Evolutionary conservation across 495 filamentous ascomycete species (phyloP), one percentile per base, ranked within the genome.

Genomic region (Tricharina praecox): DNA sequence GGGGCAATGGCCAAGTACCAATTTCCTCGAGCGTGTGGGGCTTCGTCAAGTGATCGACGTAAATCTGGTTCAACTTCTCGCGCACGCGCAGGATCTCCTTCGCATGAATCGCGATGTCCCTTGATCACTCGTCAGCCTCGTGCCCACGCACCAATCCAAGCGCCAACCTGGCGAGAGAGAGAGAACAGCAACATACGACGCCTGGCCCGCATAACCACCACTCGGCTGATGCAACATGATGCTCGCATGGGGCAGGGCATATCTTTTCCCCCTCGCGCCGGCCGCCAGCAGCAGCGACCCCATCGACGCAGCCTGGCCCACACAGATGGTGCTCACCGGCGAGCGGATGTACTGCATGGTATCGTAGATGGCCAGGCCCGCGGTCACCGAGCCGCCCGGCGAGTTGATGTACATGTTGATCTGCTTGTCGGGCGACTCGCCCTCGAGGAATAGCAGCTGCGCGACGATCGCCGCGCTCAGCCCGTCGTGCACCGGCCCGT

Each of bases 341-440:
- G 82, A 81, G 50, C 76, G 76, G 65, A 97, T 96, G 67, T 96
- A 97, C 50, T 79, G 78, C 88, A 97, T 97, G 41, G 92, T 96
- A 64, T 97, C 90, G 70, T 97, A 97, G 60, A 97, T 95, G 38
- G 90, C 87, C 23, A 97, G 73, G 4, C 90, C 79, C 0, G 84
- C 86, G 45, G 88, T 95, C 32, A 97, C 90, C n/a, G 80, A 85
- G 25, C 90, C 90, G 23, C 90, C 90, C 2, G 92, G 92, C 0
- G 84, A 88, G 65, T 97, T 92, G 65, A 97, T 96, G 66, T 97
- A 97, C 54, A 97, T 81, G 48, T 82, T 85, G 48, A 97, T 95
- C 23, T 85, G 78, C 62, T 93, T 94, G 50, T 85, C 68, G 4
- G 88, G 90, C 65, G 83, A 83, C 57, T 95, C 90, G 52, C 90